Percentiles rank a stretch among this genome's conserved stretches.
Evolutionary conservation across 805 yeast species (phyloP).

Genomic region (Schwanniomyces sp.): DNA sequence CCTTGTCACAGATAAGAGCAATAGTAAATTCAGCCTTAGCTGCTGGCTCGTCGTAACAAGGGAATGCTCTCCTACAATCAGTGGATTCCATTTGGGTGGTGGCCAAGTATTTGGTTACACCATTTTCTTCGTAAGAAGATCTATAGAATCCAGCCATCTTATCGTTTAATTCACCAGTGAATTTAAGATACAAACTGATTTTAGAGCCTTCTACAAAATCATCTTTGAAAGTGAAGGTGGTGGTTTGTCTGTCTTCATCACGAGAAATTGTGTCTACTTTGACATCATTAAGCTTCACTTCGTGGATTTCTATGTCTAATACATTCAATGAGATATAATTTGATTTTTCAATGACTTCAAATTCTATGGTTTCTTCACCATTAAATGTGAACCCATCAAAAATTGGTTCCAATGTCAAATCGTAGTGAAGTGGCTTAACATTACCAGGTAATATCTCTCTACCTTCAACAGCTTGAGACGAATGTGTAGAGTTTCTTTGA

Average conservation of each 20-base stretch:
- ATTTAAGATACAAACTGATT: slow-evolving; percentile 49
- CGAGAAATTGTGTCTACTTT: slow-evolving; percentile 20
- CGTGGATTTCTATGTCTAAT: slow-evolving; percentile 61
- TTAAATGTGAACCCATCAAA: slow-evolving; percentile 58
- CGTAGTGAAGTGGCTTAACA: slow-evolving; percentile 43
- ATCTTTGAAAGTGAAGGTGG: slow-evolving; percentile 40
- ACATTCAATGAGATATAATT: slow-evolving; percentile 56
- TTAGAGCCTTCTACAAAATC: slow-evolving; percentile 33
- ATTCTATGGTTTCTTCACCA: slow-evolving; percentile 55
- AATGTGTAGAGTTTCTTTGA: slow-evolving; percentile 7
- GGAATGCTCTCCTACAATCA: slow-evolving; percentile 85
- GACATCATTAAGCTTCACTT: slow-evolving; percentile 40
- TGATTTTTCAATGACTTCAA: slow-evolving; percentile 50
- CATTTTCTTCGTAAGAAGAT: slow-evolving; percentile 62
- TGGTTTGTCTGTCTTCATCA: slow-evolving; percentile 39
- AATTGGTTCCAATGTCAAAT: slow-evolving; percentile 40
- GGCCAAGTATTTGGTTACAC: slow-evolving; percentile 68
- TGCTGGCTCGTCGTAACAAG: slow-evolving; percentile 83
- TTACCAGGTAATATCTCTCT: slow-evolving; percentile 45
- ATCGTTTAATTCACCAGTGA: slow-evolving; percentile 66
- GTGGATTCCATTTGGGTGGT: slow-evolving; percentile 88
- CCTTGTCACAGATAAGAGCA: slow-evolving; percentile 54
- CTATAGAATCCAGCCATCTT: slow-evolving; percentile 84
- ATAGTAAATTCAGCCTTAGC: slow-evolving; percentile 73
- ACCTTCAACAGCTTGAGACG: slow-evolving; percentile 15